Conservation (phyloP, 768 basidiomycete species). For the Mycena rosella region DNA sequence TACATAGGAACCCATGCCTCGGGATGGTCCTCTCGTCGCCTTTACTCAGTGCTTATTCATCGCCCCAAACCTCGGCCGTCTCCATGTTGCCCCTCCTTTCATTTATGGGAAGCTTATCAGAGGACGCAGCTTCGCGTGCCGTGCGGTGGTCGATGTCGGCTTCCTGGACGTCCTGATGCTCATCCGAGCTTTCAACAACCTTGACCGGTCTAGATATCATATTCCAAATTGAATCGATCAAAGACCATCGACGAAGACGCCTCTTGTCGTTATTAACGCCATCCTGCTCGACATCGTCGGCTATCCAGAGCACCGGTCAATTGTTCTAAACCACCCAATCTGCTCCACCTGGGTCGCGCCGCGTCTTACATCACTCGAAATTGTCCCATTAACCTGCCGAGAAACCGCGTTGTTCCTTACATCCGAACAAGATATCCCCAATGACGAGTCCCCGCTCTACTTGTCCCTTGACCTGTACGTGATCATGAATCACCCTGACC, state of each 20-base stretch:
- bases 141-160: conserved; percentile 30
- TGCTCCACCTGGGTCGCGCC: conserved; percentile 20
- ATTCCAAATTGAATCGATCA: conserved; percentile 1
- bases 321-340: conserved; percentile 28
- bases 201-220: conserved; percentile 11
- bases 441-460: conserved; percentile 23
- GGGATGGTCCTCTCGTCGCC: conserved; percentile 22
- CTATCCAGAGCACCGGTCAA: conserved; percentile 27
- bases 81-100: conserved; percentile 28
- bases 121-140: conserved; percentile 23
- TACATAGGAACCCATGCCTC: conserved; percentile 19
- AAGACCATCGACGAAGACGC: not conserved
- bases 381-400: conserved; percentile 25
- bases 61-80: not conserved
- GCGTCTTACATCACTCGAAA: not conserved
- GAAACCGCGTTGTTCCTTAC: conserved; percentile 23
- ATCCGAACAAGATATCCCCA: conserved; percentile 23
- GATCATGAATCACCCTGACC: not conserved
- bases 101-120: conserved; percentile 29
- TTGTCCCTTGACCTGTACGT: conserved; percentile 30
- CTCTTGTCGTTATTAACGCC: conserved; percentile 27
- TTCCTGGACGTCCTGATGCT: conserved; percentile 31
- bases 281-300: conserved; percentile 31
- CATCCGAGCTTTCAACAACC: conserved; percentile 13
- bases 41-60: conserved; percentile 14